Base-by-base conservation (phyloP, 1,139 yeast genomes). In the Saccharomyces hybrid region DNA sequence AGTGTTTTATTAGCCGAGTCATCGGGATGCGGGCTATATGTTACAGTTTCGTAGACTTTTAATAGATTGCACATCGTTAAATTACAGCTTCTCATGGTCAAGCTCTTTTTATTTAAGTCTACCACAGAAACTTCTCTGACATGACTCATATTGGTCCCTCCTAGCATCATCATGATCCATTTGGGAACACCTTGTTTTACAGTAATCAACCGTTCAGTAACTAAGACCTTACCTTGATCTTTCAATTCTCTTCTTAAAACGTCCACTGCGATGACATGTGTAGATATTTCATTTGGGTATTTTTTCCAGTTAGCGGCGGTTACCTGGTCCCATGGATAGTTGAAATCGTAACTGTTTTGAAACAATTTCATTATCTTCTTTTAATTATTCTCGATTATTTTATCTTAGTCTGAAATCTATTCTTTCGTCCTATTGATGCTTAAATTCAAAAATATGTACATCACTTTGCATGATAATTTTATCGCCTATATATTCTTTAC, bases 291-390 rank as follows among this genome's bases (percentile, higher is more conserved):
- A 60, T 93, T 93, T 14, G 99, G 99, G 71, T 93, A 93, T 66
- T 93, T 93, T 60, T 82, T 84, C 99, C 99, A 93, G 71, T 93
- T 91, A 56, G 98, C 98, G 0, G 96, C 91, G 0, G 96, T 87
- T 23, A 93, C 96, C 65, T 88, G 91, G 46, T 87, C 96, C 97
- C 98, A 91, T 0, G 95, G 81, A 66, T 91, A 91, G 57, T 81
- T 74, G 70, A 89, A 91, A 42, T 72, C 74, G 68, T 87, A 93
- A 25, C 76, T 70, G 46, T 88, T 79, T 52, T 81, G 82, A 66
- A 88, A 90, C 55, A 90, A 76, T 71, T 86, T 89, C 98, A 91
- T 90, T 47, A 14, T 29, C 49, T 20, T 9, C 6, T 9, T 38
- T 38, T 38, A 14, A 14, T 38, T 38, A 38, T 38, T 38, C 7